Conservation (phyloP, 805 yeast species). For the Metschnikowia cubensis region DNA sequence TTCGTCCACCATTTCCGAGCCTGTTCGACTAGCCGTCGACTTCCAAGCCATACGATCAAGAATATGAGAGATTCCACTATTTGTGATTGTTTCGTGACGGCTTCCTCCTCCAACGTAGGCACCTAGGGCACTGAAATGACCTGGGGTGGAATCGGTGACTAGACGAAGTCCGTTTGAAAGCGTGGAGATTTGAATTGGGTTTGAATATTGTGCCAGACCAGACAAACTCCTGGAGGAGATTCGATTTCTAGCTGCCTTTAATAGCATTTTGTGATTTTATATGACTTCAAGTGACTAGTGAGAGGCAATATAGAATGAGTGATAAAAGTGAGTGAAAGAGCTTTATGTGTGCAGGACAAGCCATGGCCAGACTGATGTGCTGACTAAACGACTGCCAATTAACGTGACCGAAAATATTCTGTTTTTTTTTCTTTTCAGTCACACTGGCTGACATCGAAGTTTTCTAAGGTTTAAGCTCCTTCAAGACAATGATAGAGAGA, state of each 20-base stretch:
- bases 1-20: constrained; percentile 67
- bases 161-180: constrained; percentile 76
- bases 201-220: neutral
- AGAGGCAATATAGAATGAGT: neutral
- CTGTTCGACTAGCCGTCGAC: constrained; percentile 56
- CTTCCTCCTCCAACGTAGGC: constrained; percentile 89
- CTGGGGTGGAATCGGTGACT: constrained; percentile 80
- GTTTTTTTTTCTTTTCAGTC: no score
- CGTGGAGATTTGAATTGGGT: constrained; percentile 30
- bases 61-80: constrained; percentile 76
- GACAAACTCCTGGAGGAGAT: neutral
- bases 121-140: constrained; percentile 89
- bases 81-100: constrained; percentile 59
- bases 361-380: no score
- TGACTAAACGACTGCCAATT: no score
- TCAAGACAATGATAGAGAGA: no score
- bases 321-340: no score
- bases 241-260: neutral
- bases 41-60: constrained; percentile 83
- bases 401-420: neutral
- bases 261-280: neutral
- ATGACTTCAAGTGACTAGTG: neutral
- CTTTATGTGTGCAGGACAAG: no score
- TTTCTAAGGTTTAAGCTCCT: no score
- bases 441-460: no score